phyloP scores from a whole-genome alignment of 2,329 filamentous ascomycete genomes.

The Knufia petricola region DNA sequence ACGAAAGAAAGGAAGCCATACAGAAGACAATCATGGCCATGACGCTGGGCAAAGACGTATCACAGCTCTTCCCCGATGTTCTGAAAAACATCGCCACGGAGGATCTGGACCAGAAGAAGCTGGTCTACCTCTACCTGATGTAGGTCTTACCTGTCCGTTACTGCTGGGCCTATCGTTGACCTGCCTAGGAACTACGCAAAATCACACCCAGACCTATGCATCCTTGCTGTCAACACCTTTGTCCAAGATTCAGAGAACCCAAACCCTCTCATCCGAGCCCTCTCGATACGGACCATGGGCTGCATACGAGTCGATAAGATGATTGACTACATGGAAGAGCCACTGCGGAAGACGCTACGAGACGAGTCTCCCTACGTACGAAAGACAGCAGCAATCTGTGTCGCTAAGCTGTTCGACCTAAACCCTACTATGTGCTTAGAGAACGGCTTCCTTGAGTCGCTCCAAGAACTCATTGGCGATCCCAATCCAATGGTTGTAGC shows the following conservation, averaged over 20 bases:
- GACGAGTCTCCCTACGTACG: slow-evolving; percentile 98
- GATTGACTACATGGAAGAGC: slow-evolving; percentile 99
- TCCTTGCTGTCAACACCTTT: slow-evolving; percentile 97
- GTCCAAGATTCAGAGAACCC: slow-evolving; percentile 98
- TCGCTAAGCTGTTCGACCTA: slow-evolving; percentile 94
- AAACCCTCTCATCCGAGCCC: slow-evolving; percentile 85
- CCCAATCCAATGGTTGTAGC: slow-evolving; percentile 99
- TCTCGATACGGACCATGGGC: slow-evolving; percentile 96
- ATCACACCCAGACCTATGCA: slow-evolving; percentile 95
- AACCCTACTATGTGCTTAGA: slow-evolving; percentile 89
- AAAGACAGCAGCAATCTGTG: slow-evolving; percentile 95
- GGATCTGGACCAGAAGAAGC: slow-evolving; percentile 97
- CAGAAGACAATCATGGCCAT: slow-evolving; percentile 99
- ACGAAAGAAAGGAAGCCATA: slow-evolving; percentile 95
- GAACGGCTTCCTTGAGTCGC: slow-evolving; percentile 85
- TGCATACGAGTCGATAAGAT: slow-evolving; percentile 98
- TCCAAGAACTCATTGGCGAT: slow-evolving; percentile 94
- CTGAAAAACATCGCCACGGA: slow-evolving; percentile 95
- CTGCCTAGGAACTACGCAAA: slow-evolving; percentile 87
- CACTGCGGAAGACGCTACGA: slow-evolving; percentile 84
- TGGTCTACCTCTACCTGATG: slow-evolving; percentile 98
- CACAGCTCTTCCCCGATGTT: slow-evolving; percentile 90
- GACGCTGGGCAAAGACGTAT: slow-evolving; percentile 98
- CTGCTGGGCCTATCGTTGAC: slow-evolving; percentile 8
- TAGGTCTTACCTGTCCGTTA: slow-evolving; percentile 39